Evolutionary conservation across 257 asterid genomes (phyloP).

Genomic region (Primulina tabacum): DNA sequence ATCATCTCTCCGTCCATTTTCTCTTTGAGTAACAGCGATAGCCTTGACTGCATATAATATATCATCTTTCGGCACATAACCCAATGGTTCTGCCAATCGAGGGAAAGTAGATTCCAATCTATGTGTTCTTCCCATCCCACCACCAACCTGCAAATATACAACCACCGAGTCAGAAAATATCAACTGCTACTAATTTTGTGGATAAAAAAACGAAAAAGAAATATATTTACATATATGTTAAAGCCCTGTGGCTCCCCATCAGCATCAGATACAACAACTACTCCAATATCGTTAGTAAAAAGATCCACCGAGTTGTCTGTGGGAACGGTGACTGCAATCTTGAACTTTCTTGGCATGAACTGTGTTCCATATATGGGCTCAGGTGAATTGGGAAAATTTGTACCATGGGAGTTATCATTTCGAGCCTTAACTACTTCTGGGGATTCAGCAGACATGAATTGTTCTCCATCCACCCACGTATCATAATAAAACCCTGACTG

Average conservation of each 20-base stretch:
- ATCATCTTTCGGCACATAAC: conserved; percentile 93
- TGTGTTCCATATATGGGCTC: conserved; percentile 99
- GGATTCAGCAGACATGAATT: conserved; percentile 80
- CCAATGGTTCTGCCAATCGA: conserved; percentile 85
- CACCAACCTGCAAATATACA: conserved; percentile 76
- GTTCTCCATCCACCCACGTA: conserved; percentile 98
- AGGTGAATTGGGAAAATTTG: conserved; percentile 83
- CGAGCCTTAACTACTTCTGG: conserved; percentile 86
- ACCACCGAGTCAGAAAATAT: no score
- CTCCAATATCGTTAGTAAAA: conserved; percentile 89
- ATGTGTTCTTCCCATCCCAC: conserved; percentile 99
- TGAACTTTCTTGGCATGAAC: conserved; percentile 97
- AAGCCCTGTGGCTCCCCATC: conserved; percentile 96
- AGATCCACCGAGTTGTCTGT: conserved; percentile 90
- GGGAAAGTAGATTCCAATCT: conserved; percentile 81
- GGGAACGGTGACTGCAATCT: conserved; percentile 91
- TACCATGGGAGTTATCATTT: conserved; percentile 85
- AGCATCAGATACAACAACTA: conserved; percentile 68
- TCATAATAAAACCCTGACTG: conserved; percentile 98
- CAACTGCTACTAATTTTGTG: no score
- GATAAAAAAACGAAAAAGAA: neutral
- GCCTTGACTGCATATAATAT: conserved; percentile 90
- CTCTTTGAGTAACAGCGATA: conserved; percentile 89
- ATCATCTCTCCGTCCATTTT: conserved; percentile 96
- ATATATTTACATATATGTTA: conserved; percentile 67